A percentile compares a stretch with the other conserved stretches of the same genome.
These are phyloP conservation scores for Aspergillus oerlinghausenensis DNA, from an alignment of 2,329 filamentous ascomycete genomes.

Conservation along the genomic window DNA sequence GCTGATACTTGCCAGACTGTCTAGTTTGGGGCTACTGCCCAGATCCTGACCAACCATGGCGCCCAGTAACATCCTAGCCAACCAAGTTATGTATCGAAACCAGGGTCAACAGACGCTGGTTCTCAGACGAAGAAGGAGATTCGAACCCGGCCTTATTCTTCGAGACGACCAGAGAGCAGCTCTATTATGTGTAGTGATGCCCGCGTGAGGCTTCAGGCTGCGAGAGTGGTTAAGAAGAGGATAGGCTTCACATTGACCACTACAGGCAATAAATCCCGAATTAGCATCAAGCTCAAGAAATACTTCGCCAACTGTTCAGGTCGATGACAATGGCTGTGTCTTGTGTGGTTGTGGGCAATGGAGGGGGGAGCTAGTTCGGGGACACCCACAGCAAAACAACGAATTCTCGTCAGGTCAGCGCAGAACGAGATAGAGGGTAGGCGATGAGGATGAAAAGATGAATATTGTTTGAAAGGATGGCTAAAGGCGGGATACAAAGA, in stretches of 20 bases:
- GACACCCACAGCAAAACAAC: background rate
- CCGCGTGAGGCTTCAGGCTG: background rate
- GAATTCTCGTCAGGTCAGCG: background rate
- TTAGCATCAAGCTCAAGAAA: background rate
- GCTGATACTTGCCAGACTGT: constrained; percentile 39
- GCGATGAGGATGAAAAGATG: constrained; percentile 1
- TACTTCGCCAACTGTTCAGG: background rate
- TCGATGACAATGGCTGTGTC: background rate
- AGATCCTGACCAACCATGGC: constrained; percentile 36
- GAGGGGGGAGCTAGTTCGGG: background rate
- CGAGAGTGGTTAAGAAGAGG: background rate
- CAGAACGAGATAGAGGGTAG: background rate
- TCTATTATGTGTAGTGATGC: background rate
- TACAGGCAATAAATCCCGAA: constrained; percentile 1
- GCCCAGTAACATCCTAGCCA: constrained; percentile 31
- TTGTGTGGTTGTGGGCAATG: background rate
- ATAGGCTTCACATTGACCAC: constrained; percentile 8
- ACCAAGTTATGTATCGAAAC: background rate
- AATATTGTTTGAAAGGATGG: background rate
- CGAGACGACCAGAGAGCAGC: background rate
- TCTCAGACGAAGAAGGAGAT: background rate
- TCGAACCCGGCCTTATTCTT: background rate
- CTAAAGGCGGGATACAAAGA: background rate
- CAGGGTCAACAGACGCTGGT: background rate
- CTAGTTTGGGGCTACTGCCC: constrained; percentile 31